Evolutionary conservation across 352 stramenopile genomes (phyloP).

Genomic region (Globisporangium paroecandrum): DNA sequence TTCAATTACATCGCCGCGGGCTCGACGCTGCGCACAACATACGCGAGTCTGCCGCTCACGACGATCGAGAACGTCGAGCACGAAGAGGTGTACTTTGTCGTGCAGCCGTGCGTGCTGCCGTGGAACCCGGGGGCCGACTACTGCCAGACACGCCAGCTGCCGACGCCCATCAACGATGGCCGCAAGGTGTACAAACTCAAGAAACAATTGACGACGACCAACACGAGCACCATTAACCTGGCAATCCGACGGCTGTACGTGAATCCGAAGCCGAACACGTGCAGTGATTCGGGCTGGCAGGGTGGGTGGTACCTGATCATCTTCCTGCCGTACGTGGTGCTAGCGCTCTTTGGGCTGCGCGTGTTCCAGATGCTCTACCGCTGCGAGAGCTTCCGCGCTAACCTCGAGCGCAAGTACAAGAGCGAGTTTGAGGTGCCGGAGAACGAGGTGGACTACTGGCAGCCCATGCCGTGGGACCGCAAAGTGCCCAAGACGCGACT

Average conservation of each 20-base stretch:
- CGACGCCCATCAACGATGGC: conserved; percentile 32
- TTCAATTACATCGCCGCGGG: conserved; percentile 38
- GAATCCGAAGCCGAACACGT: conserved; percentile 62
- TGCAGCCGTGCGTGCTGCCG: conserved; percentile 46
- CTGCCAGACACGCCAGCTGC: conserved; percentile 33
- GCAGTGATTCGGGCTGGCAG: conserved; percentile 40
- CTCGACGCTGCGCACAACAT: conserved; percentile 41
- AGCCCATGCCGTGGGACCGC: conserved; percentile 62
- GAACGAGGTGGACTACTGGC: conserved; percentile 72
- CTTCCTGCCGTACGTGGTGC: conserved; percentile 55
- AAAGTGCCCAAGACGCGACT: conserved; percentile 67
- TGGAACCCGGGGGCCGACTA: conserved; percentile 34
- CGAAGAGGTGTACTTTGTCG: conserved; percentile 57
- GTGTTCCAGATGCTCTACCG: conserved; percentile 57
- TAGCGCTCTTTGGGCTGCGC: conserved; percentile 48
- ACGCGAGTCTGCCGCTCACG: conserved; percentile 41
- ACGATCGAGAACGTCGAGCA: conserved; percentile 46
- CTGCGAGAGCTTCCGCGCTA: conserved; percentile 57
- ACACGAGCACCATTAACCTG: conserved; percentile 11
- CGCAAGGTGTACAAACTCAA: conserved; percentile 49
- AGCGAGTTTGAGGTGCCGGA: conserved; percentile 49
- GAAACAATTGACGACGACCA: conserved; percentile 12
- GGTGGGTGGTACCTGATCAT: conserved; percentile 50
- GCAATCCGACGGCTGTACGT: conserved; percentile 40
- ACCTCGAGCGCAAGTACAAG: conserved; percentile 59